Percentiles rank a stretch among this genome's conserved stretches.
These are phyloP conservation scores for Cyclostephanos tholiformis DNA, from an alignment of 108 stramenopile species.

Conservation along the genomic window DNA sequence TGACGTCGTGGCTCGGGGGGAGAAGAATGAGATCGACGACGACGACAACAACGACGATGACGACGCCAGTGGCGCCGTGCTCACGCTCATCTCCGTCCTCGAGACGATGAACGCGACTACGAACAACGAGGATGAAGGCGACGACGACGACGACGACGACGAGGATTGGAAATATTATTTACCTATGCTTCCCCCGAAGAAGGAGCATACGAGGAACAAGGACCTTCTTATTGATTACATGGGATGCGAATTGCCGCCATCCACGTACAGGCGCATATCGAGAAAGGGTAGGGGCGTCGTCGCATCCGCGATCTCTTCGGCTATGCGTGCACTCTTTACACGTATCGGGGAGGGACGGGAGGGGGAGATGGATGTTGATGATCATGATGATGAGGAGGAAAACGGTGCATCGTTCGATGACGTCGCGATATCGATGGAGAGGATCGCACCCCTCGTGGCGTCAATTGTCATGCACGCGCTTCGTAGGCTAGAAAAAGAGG, in stretches of 20 bases:
- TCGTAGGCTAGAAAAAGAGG: slow-evolving; percentile 40
- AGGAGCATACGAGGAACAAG: background rate
- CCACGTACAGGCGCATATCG: slow-evolving; percentile 30
- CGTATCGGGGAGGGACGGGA: slow-evolving; percentile 3
- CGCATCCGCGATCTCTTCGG: slow-evolving; percentile 22
- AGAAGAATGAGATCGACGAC: background rate
- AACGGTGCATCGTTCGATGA: slow-evolving; percentile 8
- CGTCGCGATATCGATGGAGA: slow-evolving; percentile 5
- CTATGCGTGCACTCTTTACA: slow-evolving; percentile 26
- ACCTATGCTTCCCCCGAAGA: slow-evolving; percentile 37
- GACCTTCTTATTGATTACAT: slow-evolving; percentile 29
- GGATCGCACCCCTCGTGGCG: slow-evolving; percentile 40
- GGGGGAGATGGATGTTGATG: slow-evolving; percentile 6
- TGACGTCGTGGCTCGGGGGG: background rate
- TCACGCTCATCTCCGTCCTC: slow-evolving; percentile 41
- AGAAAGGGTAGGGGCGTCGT: slow-evolving; percentile 13
- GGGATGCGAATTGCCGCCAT: slow-evolving; percentile 37
- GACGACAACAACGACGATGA: slow-evolving; percentile 6
- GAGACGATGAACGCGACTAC: slow-evolving; percentile 4
- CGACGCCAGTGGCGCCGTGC: slow-evolving; percentile 43
- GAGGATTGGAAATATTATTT: slow-evolving; percentile 38
- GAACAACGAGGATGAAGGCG: background rate
- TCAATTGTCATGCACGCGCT: slow-evolving; percentile 48
- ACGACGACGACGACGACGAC: slow-evolving; percentile 24
- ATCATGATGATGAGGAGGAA: slow-evolving; percentile 20